phyloP scores from a whole-genome alignment of 495 filamentous ascomycete species.

The Penicillium goetzii region DNA sequence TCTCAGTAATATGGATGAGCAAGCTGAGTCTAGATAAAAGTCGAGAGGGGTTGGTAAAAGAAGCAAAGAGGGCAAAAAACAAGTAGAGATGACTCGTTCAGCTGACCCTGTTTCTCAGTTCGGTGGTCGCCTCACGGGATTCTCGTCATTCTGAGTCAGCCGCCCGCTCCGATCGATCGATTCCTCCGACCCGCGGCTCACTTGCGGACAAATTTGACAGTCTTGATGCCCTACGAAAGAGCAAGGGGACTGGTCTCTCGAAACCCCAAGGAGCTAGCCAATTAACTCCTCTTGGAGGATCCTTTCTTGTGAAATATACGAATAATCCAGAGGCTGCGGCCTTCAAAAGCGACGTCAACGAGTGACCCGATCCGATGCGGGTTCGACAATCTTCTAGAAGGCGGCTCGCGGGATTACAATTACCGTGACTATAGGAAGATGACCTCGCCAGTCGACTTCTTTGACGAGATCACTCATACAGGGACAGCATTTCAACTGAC shows the following conservation, averaged over 20 bases:
- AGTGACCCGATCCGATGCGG: neutral
- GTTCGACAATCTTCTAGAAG: conserved; percentile 1
- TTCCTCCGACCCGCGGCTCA: conserved; percentile 3
- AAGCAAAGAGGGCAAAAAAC: neutral
- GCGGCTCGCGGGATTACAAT: neutral
- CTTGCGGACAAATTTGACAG: neutral
- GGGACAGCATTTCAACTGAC: neutral
- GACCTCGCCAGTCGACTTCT: neutral
- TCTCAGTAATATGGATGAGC: neutral
- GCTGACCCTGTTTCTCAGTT: neutral
- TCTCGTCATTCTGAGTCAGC: conserved; percentile 29
- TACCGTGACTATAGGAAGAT: neutral
- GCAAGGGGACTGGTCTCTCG: neutral
- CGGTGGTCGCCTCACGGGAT: conserved; percentile 7
- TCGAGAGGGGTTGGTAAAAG: neutral
- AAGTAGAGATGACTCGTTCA: neutral
- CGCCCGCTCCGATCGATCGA: conserved; percentile 6
- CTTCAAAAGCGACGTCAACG: neutral
- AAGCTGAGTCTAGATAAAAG: neutral
- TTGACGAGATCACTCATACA: neutral
- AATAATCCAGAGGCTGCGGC: neutral
- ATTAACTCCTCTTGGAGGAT: neutral
- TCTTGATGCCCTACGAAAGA: neutral
- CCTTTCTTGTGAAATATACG: neutral
- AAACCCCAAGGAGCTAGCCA: neutral